Base-by-base conservation (phyloP, 1,284 basidiomycete genomes). In the Vanrija sp. region DNA sequence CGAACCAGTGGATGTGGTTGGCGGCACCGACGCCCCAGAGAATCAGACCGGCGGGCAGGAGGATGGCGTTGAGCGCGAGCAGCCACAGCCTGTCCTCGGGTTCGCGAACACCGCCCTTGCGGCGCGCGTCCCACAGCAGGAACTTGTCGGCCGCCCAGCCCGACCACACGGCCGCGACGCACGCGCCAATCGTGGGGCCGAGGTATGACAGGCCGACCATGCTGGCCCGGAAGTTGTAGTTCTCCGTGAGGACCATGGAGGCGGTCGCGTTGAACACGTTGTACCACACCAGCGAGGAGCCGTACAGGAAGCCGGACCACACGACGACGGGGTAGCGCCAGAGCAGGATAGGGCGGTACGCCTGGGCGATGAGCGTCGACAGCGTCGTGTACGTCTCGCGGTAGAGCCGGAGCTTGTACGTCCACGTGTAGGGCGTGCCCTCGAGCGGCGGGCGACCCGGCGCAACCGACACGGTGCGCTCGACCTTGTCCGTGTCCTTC, bases 11-110 rank as follows among this genome's bases (percentile, higher is more conserved):
- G 8, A 68, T 28, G 21, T 47, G 43, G 28, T 61, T 28, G 12
- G 54, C 54, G 0, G 64, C 67, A 7, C 67, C 65, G 23, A 70
- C 62, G 6, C 67, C 67, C 58, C 62, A 69, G 10, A 66, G 53
- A 23, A 69, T 57, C 12, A 69, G 56, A 1, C 52, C 66, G 0
- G 51, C 57, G 14, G 68, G 67, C 6, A 56, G 54, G 9, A 68
- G 42, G 26, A 68, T 23, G 29, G 57, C 58, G 38, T 52, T 59
- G 18, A 62, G 38, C 3, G 52, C 29, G 9, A 68, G 49, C 9
- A 67, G 51, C 52, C 58, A 59, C 10, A 70, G 58, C 10, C 67
- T 61, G 52, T 66, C 59, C 50, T 70, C 68, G 12, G 68, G 67
- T 48, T 70, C 67, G 42, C 67, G 62, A 9, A 68, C 8, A 8